Evolutionary conservation across 768 basidiomycete species (phyloP).

Genomic region (Lactarius akahatsu): DNA sequence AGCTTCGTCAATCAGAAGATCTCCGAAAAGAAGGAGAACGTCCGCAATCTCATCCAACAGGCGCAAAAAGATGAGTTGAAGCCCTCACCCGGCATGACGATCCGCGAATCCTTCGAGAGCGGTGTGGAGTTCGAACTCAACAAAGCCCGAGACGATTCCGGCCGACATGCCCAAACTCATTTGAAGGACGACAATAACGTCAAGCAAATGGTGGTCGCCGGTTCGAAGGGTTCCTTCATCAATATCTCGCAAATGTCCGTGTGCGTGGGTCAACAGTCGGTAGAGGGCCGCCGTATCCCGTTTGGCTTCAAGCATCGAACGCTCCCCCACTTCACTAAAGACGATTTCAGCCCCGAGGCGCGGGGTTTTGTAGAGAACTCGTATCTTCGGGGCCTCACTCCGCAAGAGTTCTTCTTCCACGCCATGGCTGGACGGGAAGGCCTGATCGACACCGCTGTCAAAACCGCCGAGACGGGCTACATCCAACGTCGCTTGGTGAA

Average conservation of each 20-base stretch:
- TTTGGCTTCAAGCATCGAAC: slow-evolving; percentile 98
- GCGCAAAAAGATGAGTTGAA: slow-evolving; percentile 87
- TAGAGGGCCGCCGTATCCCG: slow-evolving; percentile 97
- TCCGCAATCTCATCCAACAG: slow-evolving; percentile 74
- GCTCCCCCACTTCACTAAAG: slow-evolving; percentile 96
- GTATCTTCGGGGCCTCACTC: slow-evolving; percentile 92
- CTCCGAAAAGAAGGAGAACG: slow-evolving; percentile 73
- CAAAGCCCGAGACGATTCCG: slow-evolving; percentile 90
- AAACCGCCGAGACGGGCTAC: slow-evolving; percentile 99
- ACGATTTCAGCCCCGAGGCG: slow-evolving; percentile 97
- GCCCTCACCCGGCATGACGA: slow-evolving; percentile 95
- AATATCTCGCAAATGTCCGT: slow-evolving; percentile 99
- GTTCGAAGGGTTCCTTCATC: slow-evolving; percentile 98
- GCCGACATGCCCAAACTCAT: slow-evolving; percentile 94
- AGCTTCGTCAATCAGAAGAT: slow-evolving; percentile 80
- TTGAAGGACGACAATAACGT: slow-evolving; percentile 99
- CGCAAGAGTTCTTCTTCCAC: slow-evolving; percentile 99
- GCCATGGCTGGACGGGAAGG: slow-evolving; percentile 99
- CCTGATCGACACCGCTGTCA: slow-evolving; percentile 98
- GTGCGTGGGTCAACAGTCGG: slow-evolving; percentile 97
- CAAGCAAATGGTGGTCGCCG: slow-evolving; percentile 99
- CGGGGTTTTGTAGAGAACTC: slow-evolving; percentile 99
- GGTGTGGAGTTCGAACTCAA: slow-evolving; percentile 89
- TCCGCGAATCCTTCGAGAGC: slow-evolving; percentile 97
- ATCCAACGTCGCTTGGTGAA: slow-evolving; percentile 98